Base-by-base conservation (phyloP, 371 early-diverging fungal species). In the Smittium mucronatum region DNA sequence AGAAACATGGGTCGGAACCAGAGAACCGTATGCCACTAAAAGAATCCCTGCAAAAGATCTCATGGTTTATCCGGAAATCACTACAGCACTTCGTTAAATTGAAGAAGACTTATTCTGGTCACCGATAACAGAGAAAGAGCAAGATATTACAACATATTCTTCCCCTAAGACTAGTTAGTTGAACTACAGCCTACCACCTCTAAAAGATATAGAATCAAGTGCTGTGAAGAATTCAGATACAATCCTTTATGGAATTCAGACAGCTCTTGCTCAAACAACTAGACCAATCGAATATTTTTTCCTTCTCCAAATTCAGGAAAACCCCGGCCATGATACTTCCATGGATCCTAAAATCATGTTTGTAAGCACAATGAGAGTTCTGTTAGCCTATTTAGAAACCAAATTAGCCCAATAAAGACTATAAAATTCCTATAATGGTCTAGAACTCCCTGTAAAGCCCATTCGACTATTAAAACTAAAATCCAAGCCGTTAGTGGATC, bases 341-440 rank as follows among this genome's bases (percentile, higher is more conserved):
- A 21, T 11, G 21, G 21, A 21, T 21, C 21, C 47, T 47, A 21
- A 47, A 47, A 47, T 47, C 5, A 47, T 21, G 28, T 61, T 61
- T 61, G 5, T n/a, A 11, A 61, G 32, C 63, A 16, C n/a, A 61
- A 61, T 61, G 15, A 61, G 63, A 61, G 63, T n/a, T 61, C 32
- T 61, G n/a, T n/a, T 61, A 30, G 5, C 63, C 16, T 5, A 11
- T 61, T 28, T 61, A 16, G 63, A 5, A 5, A 16, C 63, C n/a
- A 61, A 11, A 15, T 5, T 61, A 11, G n/a, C 63, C 30, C 63
- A n/a, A 5, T 33, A 11, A 5, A 61, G 5, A 61, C 16, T 61
- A 30, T 28, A n/a, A 5, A 61, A n/a, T n/a, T 16, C n/a, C 5
- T 11, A 61, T 11, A 11, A 28, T 5, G 5, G 47, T 47, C 5